Evolutionary conservation across 2,329 filamentous ascomycete genomes (phyloP).

Genomic region (Diatrype stigma): DNA sequence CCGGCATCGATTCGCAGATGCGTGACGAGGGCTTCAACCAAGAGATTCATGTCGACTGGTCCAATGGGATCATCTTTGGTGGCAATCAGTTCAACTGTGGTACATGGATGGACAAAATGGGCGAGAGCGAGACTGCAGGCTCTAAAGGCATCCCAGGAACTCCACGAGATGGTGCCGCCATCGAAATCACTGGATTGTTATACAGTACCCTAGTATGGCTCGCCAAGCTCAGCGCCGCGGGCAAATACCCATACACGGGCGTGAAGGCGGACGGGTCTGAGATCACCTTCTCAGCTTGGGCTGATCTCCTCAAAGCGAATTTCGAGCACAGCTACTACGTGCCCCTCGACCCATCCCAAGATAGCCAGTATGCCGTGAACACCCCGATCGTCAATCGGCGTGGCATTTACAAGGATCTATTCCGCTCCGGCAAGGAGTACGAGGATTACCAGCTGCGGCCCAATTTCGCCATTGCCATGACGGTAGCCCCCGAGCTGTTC

Average conservation of each 20-base stretch:
- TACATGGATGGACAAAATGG: constrained; percentile 99
- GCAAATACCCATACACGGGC: constrained; percentile 67
- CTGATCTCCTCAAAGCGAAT: constrained; percentile 70
- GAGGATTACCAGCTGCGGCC: constrained; percentile 95
- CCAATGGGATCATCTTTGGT: constrained; percentile 85
- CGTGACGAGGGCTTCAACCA: constrained; percentile 87
- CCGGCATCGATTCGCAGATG: constrained; percentile 89
- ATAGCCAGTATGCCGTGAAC: constrained; percentile 76
- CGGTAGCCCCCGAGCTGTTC: constrained; percentile 86
- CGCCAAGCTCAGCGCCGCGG: constrained; percentile 58
- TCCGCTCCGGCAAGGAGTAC: constrained; percentile 89
- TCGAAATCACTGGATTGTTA: constrained; percentile 90
- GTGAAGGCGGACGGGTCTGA: constrained; percentile 59
- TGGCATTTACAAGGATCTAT: constrained; percentile 97
- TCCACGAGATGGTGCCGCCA: constrained; percentile 89
- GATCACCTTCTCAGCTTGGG: constrained; percentile 77
- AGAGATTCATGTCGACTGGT: constrained; percentile 86
- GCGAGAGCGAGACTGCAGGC: constrained; percentile 85
- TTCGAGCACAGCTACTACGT: constrained; percentile 94
- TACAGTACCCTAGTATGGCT: constrained; percentile 90
- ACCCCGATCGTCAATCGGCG: constrained; percentile 75
- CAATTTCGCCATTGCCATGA: constrained; percentile 96
- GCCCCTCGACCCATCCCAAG: constrained; percentile 65
- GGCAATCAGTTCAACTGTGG: constrained; percentile 94
- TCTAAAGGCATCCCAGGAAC: constrained; percentile 94